These are phyloP conservation scores for Plicaturopsis crispa DNA, from an alignment of 768 basidiomycete genomes.

Conservation along the genomic window DNA sequence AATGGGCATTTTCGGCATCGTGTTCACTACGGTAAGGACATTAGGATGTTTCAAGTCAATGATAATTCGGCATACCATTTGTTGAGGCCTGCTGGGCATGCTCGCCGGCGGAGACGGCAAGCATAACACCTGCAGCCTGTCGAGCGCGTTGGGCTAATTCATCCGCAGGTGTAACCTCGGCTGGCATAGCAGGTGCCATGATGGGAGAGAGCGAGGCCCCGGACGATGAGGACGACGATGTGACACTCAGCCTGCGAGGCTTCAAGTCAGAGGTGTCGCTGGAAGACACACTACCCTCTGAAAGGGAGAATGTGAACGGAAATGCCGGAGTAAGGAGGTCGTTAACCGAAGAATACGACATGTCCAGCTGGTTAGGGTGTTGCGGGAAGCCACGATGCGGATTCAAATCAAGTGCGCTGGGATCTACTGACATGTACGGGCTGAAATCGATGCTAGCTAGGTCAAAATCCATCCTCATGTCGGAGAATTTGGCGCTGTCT, in stretches of 20 bases:
- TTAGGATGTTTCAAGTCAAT: background rate
- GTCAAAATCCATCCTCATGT: constrained; percentile 34
- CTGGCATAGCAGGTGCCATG: constrained; percentile 26
- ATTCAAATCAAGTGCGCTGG: constrained; percentile 46
- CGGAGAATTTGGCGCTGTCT: constrained; percentile 21
- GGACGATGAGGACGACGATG: constrained; percentile 48
- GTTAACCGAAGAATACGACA: constrained; percentile 14
- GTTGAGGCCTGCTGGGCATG: background rate
- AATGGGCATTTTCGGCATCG: constrained; percentile 38
- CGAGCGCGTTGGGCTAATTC: constrained; percentile 30
- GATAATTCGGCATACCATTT: background rate
- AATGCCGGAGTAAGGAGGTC: constrained; percentile 18
- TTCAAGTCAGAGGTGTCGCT: constrained; percentile 26
- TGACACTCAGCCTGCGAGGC: constrained; percentile 40
- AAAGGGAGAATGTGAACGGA: constrained; percentile 31
- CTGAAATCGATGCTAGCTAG: constrained; percentile 58
- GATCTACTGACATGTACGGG: constrained; percentile 55
- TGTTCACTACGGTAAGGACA: background rate
- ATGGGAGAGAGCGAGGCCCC: constrained; percentile 46
- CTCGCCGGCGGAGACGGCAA: constrained; percentile 20
- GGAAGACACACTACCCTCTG: constrained; percentile 22
- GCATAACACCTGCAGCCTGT: constrained; percentile 27
- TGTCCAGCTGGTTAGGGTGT: constrained; percentile 1
- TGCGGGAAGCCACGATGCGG: constrained; percentile 15
- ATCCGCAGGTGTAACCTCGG: constrained; percentile 19